Percentiles rank a stretch among this genome's conserved stretches.
Conservation (phyloP, 169 alveolate genomes). For the Babesia caballi region DNA sequence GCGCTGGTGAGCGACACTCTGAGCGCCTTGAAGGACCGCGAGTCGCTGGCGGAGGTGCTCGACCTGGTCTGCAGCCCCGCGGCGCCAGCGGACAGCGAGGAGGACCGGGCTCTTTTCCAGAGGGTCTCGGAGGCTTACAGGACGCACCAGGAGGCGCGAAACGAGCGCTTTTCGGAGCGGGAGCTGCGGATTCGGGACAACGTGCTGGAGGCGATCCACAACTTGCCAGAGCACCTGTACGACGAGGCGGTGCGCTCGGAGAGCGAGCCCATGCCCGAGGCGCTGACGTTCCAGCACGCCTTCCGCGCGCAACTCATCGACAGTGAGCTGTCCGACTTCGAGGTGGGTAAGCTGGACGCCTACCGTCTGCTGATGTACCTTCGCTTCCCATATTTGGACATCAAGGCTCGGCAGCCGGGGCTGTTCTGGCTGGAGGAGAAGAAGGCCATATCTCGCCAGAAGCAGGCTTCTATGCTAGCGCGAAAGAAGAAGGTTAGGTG, state of each 20-base stretch:
- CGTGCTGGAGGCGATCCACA: slow-evolving; percentile 48
- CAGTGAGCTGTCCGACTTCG: slow-evolving; percentile 57
- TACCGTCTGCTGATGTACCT: slow-evolving; percentile 68
- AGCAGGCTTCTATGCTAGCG: slow-evolving; percentile 72
- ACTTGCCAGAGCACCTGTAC: slow-evolving; percentile 60
- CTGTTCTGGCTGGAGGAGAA: slow-evolving; percentile 77
- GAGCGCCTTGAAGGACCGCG: slow-evolving; percentile 68
- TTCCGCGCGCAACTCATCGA: slow-evolving; percentile 61
- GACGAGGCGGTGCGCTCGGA: slow-evolving; percentile 64
- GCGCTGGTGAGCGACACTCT: slow-evolving; percentile 73
- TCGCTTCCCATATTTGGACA: slow-evolving; percentile 70
- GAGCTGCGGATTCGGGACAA: slow-evolving; percentile 20
- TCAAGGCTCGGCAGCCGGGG: slow-evolving; percentile 68
- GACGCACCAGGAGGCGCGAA: slow-evolving; percentile 27
- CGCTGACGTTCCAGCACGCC: slow-evolving; percentile 48
- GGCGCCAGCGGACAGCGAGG: slow-evolving; percentile 64
- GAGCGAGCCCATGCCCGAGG: slow-evolving; percentile 59
- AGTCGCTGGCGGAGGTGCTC: slow-evolving; percentile 64
- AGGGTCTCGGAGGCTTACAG: slow-evolving; percentile 59
- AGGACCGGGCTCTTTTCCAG: slow-evolving; percentile 70
- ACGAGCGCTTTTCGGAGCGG: slow-evolving; percentile 24
- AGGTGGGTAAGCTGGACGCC: slow-evolving; percentile 66
- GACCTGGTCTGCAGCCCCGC: slow-evolving; percentile 74
- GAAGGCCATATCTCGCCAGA: slow-evolving; percentile 73
- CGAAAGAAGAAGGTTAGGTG: slow-evolving; percentile 37